Evolutionary conservation across 768 basidiomycete species (phyloP).

Genomic region (Phlebiopsis gigantea): DNA sequence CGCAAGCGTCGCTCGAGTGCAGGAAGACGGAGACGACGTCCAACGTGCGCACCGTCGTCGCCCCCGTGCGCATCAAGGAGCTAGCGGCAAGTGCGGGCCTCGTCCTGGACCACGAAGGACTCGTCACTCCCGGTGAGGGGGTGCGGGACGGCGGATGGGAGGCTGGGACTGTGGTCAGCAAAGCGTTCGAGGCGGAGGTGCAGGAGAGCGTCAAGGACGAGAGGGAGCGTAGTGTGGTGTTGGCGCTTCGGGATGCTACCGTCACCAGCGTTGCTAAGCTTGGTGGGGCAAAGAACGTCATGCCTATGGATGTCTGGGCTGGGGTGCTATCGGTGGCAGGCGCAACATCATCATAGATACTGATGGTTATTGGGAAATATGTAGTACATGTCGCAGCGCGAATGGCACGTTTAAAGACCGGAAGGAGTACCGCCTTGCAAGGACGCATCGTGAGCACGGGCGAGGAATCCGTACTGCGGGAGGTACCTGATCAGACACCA

Average conservation of each 20-base stretch:
- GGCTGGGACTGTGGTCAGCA: constrained; percentile 18
- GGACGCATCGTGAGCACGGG: constrained; percentile 15
- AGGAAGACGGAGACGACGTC: constrained; percentile 21
- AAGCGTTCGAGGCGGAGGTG: constrained; percentile 23
- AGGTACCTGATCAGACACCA: constrained; percentile 2
- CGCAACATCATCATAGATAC: neutral
- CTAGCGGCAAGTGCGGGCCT: constrained; percentile 23
- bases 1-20: constrained; percentile 32
- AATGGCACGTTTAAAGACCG: too few relatives aligned
- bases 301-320: constrained; percentile 18
- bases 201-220: constrained; percentile 22
- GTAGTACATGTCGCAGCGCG: too few relatives aligned
- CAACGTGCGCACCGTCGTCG: constrained; percentile 34
- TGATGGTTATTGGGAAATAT: too few relatives aligned
- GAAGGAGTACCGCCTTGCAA: constrained; percentile 8
- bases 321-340: neutral
- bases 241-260: constrained; percentile 28
- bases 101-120: constrained; percentile 4
- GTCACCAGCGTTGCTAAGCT: constrained; percentile 9
- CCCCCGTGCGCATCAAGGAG: constrained; percentile 26
- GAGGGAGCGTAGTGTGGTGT: constrained; percentile 27
- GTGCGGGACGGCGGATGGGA: constrained; percentile 35
- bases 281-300: constrained; percentile 8
- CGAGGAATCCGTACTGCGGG: constrained; percentile 15
- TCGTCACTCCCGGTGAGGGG: constrained; percentile 18